Evolutionary conservation across 148 eudicot species (phyloP).

Genomic region (Rhododendron henanense): DNA sequence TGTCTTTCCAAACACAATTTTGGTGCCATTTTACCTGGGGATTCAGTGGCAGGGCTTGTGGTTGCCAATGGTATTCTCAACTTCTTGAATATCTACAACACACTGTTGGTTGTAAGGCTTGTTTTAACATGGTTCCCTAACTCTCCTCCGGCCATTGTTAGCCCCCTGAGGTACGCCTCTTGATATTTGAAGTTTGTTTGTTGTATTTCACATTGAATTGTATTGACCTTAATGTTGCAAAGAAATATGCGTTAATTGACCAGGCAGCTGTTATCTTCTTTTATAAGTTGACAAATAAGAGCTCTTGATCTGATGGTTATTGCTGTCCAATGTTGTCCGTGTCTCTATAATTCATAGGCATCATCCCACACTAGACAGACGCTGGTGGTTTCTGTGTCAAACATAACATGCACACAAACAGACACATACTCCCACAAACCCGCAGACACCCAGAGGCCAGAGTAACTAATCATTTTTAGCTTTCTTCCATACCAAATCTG

Average conservation of each 20-base stretch:
- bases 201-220: neutral
- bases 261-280: neutral
- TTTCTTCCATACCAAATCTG: neutral
- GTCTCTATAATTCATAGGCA: neutral
- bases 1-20: slow-evolving; percentile 58
- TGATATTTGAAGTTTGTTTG: neutral
- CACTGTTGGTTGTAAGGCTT: slow-evolving; percentile 73
- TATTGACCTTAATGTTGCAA: neutral
- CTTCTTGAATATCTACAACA: slow-evolving; percentile 85
- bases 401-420: neutral
- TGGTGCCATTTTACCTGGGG: slow-evolving; percentile 92
- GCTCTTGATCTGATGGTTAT: neutral
- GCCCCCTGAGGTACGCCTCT: slow-evolving; percentile 70
- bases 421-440: neutral
- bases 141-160: slow-evolving; percentile 79
- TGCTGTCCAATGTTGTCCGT: neutral
- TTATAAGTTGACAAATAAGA: neutral
- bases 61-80: slow-evolving; percentile 73
- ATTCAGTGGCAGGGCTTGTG: slow-evolving; percentile 81
- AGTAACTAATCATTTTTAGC: neutral
- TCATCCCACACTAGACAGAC: neutral
- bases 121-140: slow-evolving; percentile 96
- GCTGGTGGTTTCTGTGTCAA: neutral
- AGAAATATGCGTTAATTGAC: neutral
- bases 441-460: neutral